Base-by-base conservation (phyloP, 768 basidiomycete species). In the Pilatotrama ljubarskyi region DNA sequence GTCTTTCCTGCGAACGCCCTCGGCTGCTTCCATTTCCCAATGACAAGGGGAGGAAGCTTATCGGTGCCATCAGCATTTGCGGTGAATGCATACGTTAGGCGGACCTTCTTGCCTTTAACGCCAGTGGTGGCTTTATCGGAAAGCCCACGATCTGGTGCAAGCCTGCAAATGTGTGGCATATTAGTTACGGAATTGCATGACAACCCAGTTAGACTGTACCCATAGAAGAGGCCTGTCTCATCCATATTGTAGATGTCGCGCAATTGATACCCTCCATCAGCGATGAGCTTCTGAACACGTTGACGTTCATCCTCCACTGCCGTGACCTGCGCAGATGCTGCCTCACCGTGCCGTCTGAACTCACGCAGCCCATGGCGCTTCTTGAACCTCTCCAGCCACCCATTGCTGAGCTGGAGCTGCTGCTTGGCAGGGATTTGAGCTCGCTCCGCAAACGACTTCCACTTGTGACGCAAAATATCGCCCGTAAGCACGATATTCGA, bases 51-150 rank as follows among this genome's bases (percentile, higher is more conserved):
- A n/a, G 62, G 60, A 6, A 73, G 60, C 53, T 74, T 73, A 55
- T 77, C 75, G 37, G 58, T 69, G 2, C 74, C 72, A 59, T 72
- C 64, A 1, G 71, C 70, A 65, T 75, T 76, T 46, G 66, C 68
- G 20, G 71, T 73, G 52, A 78, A 69, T 2, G 37, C 51, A 24
- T 53, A 53, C 22, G 51, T 53, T 2, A 53, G 24, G n/a, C 38
- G 38, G 22, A 20, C 14, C n/a, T 53, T 53, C 51, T 40, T 42
- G 5, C 38, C 51, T n/a, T 53, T 53, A 5, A 53, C 51, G 2
- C 37, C 51, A 41, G 36, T 7, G 6, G 22, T 22, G 3, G 22
- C 40, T 13, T 26, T 22, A 17, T 40, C 26, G 3, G 51, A 17
- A 26, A 53, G 46, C 7, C 46, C 46, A 26, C 17, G 46, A 17